Percentiles rank a stretch among this genome's conserved stretches.
Conservation (phyloP, 176 grass and related monocot species). For the Triticum timopheevii region DNA sequence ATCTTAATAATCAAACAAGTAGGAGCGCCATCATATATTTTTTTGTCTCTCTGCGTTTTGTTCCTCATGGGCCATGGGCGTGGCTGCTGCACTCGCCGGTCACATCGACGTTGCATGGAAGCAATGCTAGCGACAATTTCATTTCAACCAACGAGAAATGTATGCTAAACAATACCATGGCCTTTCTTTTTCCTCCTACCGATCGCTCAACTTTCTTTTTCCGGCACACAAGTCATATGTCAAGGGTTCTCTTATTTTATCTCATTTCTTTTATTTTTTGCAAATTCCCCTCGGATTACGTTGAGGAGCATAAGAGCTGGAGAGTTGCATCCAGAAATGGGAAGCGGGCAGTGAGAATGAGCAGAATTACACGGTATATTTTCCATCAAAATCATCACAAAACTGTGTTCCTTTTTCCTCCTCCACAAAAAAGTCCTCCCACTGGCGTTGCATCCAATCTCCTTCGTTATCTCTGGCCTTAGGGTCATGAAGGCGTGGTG, state of each 20-base stretch:
- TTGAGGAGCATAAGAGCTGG: no score
- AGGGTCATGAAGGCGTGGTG: no score
- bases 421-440: no score
- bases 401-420: no score
- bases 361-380: neutral
- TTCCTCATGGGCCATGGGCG: neutral
- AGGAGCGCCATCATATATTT: neutral
- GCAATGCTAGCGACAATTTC: neutral
- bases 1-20: neutral
- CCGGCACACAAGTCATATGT: neutral
- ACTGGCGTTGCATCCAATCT: no score
- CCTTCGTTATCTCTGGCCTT: no score
- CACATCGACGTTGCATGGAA: conserved; percentile 18
- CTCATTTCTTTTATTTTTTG: neutral
- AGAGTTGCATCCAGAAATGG: no score
- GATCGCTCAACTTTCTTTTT: neutral
- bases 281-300: neutral
- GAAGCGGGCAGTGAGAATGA: no score
- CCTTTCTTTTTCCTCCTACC: neutral
- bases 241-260: neutral
- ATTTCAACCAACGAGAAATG: neutral
- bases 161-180: neutral
- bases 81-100: neutral
- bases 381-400: no score
- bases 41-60: neutral